phyloP scores from a whole-genome alignment of 1,284 basidiomycete species.

The Paramarasmius palmivorus region DNA sequence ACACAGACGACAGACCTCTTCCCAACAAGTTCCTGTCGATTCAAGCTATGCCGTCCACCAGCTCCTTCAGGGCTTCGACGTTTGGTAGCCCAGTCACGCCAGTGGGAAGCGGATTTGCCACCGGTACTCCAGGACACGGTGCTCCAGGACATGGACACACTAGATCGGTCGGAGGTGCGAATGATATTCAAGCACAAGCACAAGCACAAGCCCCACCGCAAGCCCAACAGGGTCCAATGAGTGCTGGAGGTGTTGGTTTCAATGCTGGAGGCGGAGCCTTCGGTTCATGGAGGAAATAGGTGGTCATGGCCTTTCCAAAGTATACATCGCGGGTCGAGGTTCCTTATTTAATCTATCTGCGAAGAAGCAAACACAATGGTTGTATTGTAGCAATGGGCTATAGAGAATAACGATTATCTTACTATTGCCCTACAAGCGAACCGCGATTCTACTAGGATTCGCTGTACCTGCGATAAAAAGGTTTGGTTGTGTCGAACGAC shows the following conservation, averaged over 20 bases:
- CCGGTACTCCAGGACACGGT: slow-evolving; percentile 24
- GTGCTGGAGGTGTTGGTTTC: slow-evolving; percentile 7
- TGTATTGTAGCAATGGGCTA: no score
- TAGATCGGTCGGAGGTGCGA: slow-evolving; percentile 10
- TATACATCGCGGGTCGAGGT: no score
- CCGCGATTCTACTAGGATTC: no score
- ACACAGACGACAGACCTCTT: slow-evolving; percentile 77
- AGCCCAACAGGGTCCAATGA: slow-evolving; percentile 28
- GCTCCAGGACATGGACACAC: slow-evolving; percentile 9
- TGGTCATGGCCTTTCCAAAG: no score
- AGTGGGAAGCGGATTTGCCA: neutral
- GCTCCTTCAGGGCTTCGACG: slow-evolving; percentile 44
- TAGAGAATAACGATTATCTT: no score
- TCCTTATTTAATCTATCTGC: no score
- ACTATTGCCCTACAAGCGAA: no score
- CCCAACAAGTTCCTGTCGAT: slow-evolving; percentile 82
- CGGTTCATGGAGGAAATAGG: slow-evolving; percentile 1
- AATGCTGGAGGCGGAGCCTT: neutral
- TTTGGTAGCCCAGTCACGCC: slow-evolving; percentile 39
- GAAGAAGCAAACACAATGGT: no score
- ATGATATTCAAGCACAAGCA: neutral
- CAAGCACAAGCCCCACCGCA: slow-evolving; percentile 3
- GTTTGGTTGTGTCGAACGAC: no score
- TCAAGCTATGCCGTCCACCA: slow-evolving; percentile 62
- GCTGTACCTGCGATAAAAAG: no score